Conservation (phyloP, 768 basidiomycete species). For the Rhodotorula paludigena region DNA sequence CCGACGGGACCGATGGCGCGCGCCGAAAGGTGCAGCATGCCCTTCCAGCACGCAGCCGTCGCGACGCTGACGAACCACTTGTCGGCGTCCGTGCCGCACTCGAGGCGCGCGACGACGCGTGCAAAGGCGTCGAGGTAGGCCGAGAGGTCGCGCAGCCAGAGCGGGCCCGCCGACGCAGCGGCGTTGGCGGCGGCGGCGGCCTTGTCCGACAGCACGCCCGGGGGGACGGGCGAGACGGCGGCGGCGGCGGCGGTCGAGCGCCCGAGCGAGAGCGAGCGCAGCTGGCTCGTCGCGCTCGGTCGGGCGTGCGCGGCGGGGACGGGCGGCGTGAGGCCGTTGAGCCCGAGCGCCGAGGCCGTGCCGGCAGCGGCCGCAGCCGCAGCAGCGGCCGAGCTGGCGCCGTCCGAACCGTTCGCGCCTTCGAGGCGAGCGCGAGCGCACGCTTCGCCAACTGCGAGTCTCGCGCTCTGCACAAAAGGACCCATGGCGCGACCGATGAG, state of each 20-base stretch:
- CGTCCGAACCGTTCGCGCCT: background rate
- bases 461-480: conserved; percentile 36
- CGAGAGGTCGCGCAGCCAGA: conserved; percentile 37
- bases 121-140: conserved; percentile 31
- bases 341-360: conserved; percentile 7
- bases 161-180: conserved; percentile 14
- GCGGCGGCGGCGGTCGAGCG: conserved; percentile 1
- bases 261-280: conserved; percentile 30
- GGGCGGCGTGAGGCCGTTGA: background rate
- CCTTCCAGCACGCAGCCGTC: conserved; percentile 40
- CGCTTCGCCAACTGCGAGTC: conserved; percentile 17
- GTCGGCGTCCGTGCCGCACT: conserved; percentile 35
- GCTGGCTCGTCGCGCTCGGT: conserved; percentile 14
- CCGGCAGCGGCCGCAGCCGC: background rate
- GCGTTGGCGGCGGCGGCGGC: background rate
- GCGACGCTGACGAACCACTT: conserved; percentile 41
- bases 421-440: conserved; percentile 5
- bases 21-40: conserved; percentile 37
- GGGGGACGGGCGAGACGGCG: background rate
- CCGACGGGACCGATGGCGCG: conserved; percentile 13
- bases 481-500: conserved; percentile 39
- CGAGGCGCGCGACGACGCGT: conserved; percentile 33
- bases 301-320: background rate
- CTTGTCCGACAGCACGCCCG: background rate
- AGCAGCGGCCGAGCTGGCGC: background rate